phyloP scores from a whole-genome alignment of 805 yeast genomes.

The Jamesozyma lodderae region DNA sequence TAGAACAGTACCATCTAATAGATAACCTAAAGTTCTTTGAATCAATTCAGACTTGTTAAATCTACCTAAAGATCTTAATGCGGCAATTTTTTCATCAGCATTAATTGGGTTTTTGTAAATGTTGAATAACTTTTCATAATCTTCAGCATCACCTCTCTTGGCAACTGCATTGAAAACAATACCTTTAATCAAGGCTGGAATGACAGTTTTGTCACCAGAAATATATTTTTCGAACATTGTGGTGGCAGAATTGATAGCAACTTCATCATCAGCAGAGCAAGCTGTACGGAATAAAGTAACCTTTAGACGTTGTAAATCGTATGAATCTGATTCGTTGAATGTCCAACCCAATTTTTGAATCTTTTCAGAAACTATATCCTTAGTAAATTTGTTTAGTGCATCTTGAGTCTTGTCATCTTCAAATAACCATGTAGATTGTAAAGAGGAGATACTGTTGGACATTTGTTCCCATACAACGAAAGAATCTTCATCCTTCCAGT shows the following conservation, averaged over 20 bases:
- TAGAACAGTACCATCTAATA: constrained; percentile 50
- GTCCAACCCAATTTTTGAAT: constrained; percentile 54
- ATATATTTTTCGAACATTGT: constrained; percentile 44
- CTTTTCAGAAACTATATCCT: constrained; percentile 47
- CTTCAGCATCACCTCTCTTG: constrained; percentile 47
- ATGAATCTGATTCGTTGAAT: constrained; percentile 46
- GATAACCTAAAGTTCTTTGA: constrained; percentile 44
- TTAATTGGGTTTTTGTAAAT: constrained; percentile 52
- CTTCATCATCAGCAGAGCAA: constrained; percentile 40
- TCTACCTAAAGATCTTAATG: constrained; percentile 59
- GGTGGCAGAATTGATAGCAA: constrained; percentile 38
- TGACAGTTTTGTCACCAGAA: constrained; percentile 53
- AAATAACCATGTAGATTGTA: constrained; percentile 48
- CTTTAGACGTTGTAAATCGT: constrained; percentile 57
- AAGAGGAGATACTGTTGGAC: constrained; percentile 37
- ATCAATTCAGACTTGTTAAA: constrained; percentile 44
- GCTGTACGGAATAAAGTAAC: constrained; percentile 54
- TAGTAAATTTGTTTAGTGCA: constrained; percentile 43
- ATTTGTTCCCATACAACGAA: constrained; percentile 63
- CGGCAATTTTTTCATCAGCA: constrained; percentile 58
- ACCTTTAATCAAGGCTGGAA: constrained; percentile 64
- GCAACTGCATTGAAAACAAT: constrained; percentile 59
- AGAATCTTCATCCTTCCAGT: constrained; percentile 52
- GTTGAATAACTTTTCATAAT: constrained; percentile 51
- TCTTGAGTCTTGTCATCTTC: constrained; percentile 39